phyloP scores from a whole-genome alignment of 2,329 filamentous ascomycete species.

The Aureobasidium zeae region DNA sequence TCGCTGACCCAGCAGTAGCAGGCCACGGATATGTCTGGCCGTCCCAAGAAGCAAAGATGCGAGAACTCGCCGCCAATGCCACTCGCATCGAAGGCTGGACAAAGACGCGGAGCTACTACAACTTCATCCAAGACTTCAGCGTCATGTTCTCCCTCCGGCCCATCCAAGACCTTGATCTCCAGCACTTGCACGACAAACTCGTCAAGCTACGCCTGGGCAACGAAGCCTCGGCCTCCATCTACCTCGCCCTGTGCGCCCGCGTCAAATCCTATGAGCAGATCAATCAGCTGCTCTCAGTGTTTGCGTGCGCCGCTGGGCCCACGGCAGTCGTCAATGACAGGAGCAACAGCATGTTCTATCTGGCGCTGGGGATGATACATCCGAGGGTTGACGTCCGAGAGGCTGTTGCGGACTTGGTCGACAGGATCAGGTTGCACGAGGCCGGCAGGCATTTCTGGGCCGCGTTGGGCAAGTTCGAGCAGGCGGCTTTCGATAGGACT shows the following conservation, averaged over 20 bases:
- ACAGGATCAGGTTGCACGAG: conserved; percentile 74
- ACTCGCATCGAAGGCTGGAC: conserved; percentile 95
- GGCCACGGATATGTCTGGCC: conserved; percentile 85
- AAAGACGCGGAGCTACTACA: conserved; percentile 89
- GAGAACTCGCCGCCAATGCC: conserved; percentile 83
- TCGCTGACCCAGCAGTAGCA: conserved; percentile 31
- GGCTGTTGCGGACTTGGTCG: conserved; percentile 68
- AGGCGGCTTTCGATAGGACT: conserved; percentile 72
- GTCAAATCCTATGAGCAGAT: conserved; percentile 63
- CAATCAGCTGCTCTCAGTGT: conserved; percentile 42
- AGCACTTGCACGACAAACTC: conserved; percentile 86
- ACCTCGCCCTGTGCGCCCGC: conserved; percentile 66
- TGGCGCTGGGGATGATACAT: conserved; percentile 86
- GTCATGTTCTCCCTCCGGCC: conserved; percentile 37
- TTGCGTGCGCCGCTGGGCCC: conserved; percentile 38
- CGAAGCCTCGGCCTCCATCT: conserved; percentile 71
- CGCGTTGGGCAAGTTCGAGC: conserved; percentile 76
- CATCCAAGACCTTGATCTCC: conserved; percentile 72
- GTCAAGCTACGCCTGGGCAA: conserved; percentile 70
- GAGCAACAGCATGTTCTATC: conserved; percentile 74
- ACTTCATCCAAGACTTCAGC: conserved; percentile 56
- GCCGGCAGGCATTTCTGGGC: conserved; percentile 92
- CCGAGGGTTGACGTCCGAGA: conserved; percentile 70
- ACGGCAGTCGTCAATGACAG: not conserved
- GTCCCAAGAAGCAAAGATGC: conserved; percentile 68